Evolutionary conservation across 441 rosid genomes (phyloP), one percentile per base, ranked within the genome.

Genomic region (Aleurites moluccanus): DNA sequence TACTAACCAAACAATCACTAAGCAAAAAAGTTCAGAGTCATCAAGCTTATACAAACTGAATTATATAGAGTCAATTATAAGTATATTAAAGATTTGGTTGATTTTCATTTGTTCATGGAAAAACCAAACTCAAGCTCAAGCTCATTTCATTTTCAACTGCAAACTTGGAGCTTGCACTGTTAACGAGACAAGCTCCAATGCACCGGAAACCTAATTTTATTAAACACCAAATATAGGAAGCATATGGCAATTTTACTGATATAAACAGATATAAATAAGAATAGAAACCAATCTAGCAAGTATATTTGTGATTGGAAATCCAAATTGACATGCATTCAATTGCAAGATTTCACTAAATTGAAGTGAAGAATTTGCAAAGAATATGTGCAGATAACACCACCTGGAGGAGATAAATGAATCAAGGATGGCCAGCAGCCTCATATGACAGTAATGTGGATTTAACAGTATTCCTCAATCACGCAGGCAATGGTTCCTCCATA

Each of bases 401-500:
- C 13, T 45, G 28, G 23, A 75, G 68, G 33, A 47, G 47, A 49
- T 18, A 38, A 10, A 28, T 16, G 67, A 52, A 44, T 56, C 16
- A 16, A 60, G 33, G 49, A 59, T 25, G 62, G 52, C 64, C 59
- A 72, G 64, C 74, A 71, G 66, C 76, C 72, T 67, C 69, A 35
- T n/a, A 6, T n/a, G 70, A 67, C 50, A 23, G 74, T 9, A 70
- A 50, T 40, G 50, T 27, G 6, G 45, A 64, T 33, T 21, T 64
- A 47, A 47, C 11, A 47, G 7, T 53, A 73, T 30, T 75, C 73
- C 72, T 52, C 68, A 74, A 79, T 90, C 82, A 94, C 42, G 96
- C 98, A 6, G 93, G 83, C 82, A 92, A 75, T 30, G 95, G 96
- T 80, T 94, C 98, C 86, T 89, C 95, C 80, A 88, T 67, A 80